Evolutionary conservation across 179 eudicot species (phyloP), one percentile per base, ranked within the genome.

Genomic region (Pouteria campechiana): DNA sequence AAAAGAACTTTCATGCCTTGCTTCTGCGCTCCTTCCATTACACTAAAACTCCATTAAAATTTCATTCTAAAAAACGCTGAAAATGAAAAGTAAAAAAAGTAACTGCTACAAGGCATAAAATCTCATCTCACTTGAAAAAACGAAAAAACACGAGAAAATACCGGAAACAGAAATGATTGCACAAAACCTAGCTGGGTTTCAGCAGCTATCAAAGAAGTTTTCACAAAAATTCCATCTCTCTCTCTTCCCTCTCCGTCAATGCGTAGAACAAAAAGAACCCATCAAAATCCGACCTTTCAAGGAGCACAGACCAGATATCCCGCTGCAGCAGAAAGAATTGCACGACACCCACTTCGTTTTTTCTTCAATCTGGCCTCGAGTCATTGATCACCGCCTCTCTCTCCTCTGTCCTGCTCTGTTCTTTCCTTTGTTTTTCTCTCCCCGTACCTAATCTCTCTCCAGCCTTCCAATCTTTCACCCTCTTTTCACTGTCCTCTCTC

Each of bases 291-390:
- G 25, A 12, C 49, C 40, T 44, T 37, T 32, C 49, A 30, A 32
- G 38, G 22, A 39, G 43, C 34, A 46, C 52, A 57, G 35, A 48
- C 32, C 7, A 40, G 30, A 47, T 25, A 57, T 37, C 39, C 56
- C 14, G 8, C n/a, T 19, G 30, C 16, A 57, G 52, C 23, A 37
- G 34, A 31, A 41, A 37, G 57, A 67, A 49, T 39, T 35, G 67
- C 53, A 64, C 36, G 46, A 64, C 52, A 70, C 72, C 74, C 73
- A 68, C 70, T 71, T 63, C n/a, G 60, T 52, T 46, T 65, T 53
- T 49, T 50, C 67, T 62, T 60, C 42, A 62, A 62, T 32, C 36
- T 59, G 85, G 77, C 73, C 81, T 72, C 73, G 75, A 77, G 74
- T 64, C 82, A 77, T 74, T 81, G 58, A 76, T 74, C 67, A 73